phyloP scores from a whole-genome alignment of 345 rosid genomes.

The Melastoma malabathricum region DNA sequence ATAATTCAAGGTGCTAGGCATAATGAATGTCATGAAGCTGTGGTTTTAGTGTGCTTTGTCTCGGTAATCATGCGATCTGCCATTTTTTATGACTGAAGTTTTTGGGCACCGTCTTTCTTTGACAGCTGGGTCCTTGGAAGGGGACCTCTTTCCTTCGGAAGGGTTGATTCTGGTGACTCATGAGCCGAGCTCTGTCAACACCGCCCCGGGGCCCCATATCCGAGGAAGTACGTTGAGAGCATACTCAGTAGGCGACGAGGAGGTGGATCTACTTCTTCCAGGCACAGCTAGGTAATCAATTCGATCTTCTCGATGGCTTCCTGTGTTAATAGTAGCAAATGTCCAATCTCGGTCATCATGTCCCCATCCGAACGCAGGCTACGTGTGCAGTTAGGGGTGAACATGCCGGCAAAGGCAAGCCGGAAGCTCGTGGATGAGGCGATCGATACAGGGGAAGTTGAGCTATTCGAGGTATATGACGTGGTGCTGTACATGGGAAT shows the following conservation, averaged over 20 bases:
- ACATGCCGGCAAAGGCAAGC: slow-evolving; percentile 92
- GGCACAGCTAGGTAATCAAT: slow-evolving; percentile 60
- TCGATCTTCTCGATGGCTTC: neutral
- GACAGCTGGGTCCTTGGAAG: slow-evolving; percentile 30
- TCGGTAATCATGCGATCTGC: neutral
- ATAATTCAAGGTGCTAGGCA: neutral
- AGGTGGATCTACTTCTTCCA: slow-evolving; percentile 80
- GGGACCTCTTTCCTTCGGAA: slow-evolving; percentile 47
- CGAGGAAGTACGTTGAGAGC: slow-evolving; percentile 70
- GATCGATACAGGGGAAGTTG: slow-evolving; percentile 40
- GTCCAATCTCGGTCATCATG: neutral
- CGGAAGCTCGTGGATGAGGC: slow-evolving; percentile 37
- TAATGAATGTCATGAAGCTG: neutral
- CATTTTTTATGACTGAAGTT: neutral
- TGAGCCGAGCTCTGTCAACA: slow-evolving; percentile 54
- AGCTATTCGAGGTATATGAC: slow-evolving; percentile 74
- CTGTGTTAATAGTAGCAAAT: no score
- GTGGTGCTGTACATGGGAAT: slow-evolving; percentile 91
- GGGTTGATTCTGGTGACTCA: slow-evolving; percentile 61
- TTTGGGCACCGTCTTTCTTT: slow-evolving; percentile 5
- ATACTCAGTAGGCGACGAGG: slow-evolving; percentile 55
- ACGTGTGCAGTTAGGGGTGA: slow-evolving; percentile 82
- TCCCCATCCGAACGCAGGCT: slow-evolving; percentile 24
- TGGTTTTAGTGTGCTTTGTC: neutral
- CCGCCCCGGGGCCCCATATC: slow-evolving; percentile 74